phyloP scores from a whole-genome alignment of 208 protist genomes.

The Trypanosoma boissoni region DNA sequence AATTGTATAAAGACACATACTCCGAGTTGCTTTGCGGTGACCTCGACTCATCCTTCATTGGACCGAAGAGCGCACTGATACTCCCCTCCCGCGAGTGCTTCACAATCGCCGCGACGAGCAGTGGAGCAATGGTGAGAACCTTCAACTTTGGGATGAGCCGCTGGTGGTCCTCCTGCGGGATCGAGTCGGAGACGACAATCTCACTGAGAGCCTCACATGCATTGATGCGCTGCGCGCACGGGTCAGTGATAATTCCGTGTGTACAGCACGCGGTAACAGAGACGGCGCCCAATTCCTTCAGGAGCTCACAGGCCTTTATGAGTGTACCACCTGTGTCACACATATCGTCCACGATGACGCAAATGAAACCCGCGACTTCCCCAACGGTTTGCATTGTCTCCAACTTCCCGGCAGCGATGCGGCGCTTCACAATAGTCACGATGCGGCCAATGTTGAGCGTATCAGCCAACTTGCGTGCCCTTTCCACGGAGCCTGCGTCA shows the following conservation, averaged over 20 bases:
- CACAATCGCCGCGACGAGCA: constrained; percentile 79
- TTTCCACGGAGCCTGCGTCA: constrained; percentile 94
- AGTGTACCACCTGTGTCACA: constrained; percentile 95
- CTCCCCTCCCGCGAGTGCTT: constrained; percentile 71
- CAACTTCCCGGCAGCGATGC: constrained; percentile 74
- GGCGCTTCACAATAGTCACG: constrained; percentile 95
- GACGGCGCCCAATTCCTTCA: constrained; percentile 90
- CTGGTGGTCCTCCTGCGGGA: constrained; percentile 87
- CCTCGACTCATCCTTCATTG: background rate
- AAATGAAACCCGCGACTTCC: constrained; percentile 90
- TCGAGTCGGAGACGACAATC: constrained; percentile 93
- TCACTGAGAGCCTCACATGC: constrained; percentile 79
- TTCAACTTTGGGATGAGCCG: constrained; percentile 75
- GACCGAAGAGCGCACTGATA: constrained; percentile 66
- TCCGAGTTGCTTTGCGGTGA: background rate
- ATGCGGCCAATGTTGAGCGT: constrained; percentile 85
- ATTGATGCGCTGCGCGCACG: constrained; percentile 87
- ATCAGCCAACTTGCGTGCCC: constrained; percentile 89
- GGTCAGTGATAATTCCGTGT: constrained; percentile 92
- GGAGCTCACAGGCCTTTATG: constrained; percentile 87
- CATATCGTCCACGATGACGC: constrained; percentile 96
- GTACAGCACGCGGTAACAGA: constrained; percentile 92
- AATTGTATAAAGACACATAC: no score
- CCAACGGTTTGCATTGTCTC: constrained; percentile 93
- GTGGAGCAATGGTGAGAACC: constrained; percentile 86